Percentiles rank a stretch among this genome's conserved stretches.
Conservation (phyloP, 2,329 filamentous ascomycete species). For the Plectosphaerella sp. region DNA sequence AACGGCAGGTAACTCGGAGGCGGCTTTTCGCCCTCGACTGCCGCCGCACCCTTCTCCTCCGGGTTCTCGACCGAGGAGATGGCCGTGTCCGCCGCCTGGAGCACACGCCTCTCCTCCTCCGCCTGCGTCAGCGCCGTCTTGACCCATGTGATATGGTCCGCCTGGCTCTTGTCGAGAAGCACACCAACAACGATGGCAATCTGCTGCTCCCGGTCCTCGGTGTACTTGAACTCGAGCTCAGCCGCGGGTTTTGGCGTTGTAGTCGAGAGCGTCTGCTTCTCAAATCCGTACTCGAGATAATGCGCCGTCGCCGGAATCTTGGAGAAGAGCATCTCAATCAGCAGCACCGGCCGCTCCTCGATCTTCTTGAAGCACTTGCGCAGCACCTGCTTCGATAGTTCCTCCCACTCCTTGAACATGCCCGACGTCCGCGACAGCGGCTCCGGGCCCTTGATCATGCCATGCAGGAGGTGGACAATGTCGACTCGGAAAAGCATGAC, state of each 20-base stretch:
- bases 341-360: slow-evolving; percentile 75
- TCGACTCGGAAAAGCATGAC: slow-evolving; percentile 88
- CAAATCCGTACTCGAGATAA: slow-evolving; percentile 87
- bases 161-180: slow-evolving; percentile 74
- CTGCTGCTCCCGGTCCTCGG: slow-evolving; percentile 63
- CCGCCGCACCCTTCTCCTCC: slow-evolving; percentile 13
- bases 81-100: slow-evolving; percentile 68
- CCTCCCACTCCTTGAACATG: slow-evolving; percentile 87
- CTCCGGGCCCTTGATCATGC: slow-evolving; percentile 86
- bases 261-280: slow-evolving; percentile 66
- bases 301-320: slow-evolving; percentile 80
- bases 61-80: slow-evolving; percentile 34
- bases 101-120: slow-evolving; percentile 68
- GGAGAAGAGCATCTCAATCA: slow-evolving; percentile 91
- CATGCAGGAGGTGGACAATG: slow-evolving; percentile 82
- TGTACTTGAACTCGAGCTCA: slow-evolving; percentile 76
- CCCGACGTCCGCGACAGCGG: slow-evolving; percentile 62
- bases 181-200: slow-evolving; percentile 76
- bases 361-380: slow-evolving; percentile 80
- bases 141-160: slow-evolving; percentile 75
- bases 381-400: slow-evolving; percentile 79
- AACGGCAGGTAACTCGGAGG: slow-evolving; percentile 37
- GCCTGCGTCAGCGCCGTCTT: slow-evolving; percentile 66
- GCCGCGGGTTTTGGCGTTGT: slow-evolving; percentile 65
- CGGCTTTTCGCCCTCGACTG: slow-evolving; percentile 24